A percentile compares a stretch with the other conserved stretches of the same genome.
phyloP scores from a whole-genome alignment of 2,329 filamentous ascomycete genomes.

The Paracoccidioides lutzii region DNA sequence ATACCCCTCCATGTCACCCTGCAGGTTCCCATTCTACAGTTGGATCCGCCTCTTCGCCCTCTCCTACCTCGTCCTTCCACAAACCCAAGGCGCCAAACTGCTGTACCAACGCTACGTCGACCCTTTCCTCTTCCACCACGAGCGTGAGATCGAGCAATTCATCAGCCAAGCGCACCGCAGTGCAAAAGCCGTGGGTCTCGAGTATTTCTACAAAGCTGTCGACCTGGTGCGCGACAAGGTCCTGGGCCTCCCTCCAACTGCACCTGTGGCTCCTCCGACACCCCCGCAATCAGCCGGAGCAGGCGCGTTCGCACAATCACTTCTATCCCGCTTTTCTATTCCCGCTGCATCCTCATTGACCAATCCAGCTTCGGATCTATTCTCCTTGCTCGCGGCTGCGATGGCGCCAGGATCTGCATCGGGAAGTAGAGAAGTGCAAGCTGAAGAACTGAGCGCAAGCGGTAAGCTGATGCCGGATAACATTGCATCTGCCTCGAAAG shows the following conservation, averaged over 20 bases:
- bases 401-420: slow-evolving; percentile 48
- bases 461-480: slow-evolving; percentile 57
- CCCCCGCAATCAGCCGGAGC: slow-evolving; percentile 18
- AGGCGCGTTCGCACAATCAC: slow-evolving; percentile 58
- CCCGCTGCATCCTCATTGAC: slow-evolving; percentile 45
- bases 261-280: slow-evolving; percentile 34
- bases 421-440: slow-evolving; percentile 27
- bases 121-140: slow-evolving; percentile 78
- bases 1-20: slow-evolving; percentile 1
- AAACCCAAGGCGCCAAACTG: slow-evolving; percentile 81
- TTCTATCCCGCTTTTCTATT: slow-evolving; percentile 77
- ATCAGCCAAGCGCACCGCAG: slow-evolving; percentile 72
- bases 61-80: slow-evolving; percentile 90
- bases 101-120: slow-evolving; percentile 78
- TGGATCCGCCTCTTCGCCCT: slow-evolving; percentile 80
- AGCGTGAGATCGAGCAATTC: slow-evolving; percentile 76
- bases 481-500: slow-evolving; percentile 45
- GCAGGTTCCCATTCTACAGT: slow-evolving; percentile 79
- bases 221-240: slow-evolving; percentile 62
- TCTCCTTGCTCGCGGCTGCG: slow-evolving; percentile 61
- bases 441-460: slow-evolving; percentile 42
- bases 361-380: slow-evolving; percentile 52
- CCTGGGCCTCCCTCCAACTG: slow-evolving; percentile 59
- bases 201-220: slow-evolving; percentile 59
- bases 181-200: slow-evolving; percentile 61